Percentiles rank a stretch among this genome's conserved stretches.
Evolutionary conservation across 2,329 filamentous ascomycete genomes (phyloP).

Genomic region (Pseudogymnoascus sp.): DNA sequence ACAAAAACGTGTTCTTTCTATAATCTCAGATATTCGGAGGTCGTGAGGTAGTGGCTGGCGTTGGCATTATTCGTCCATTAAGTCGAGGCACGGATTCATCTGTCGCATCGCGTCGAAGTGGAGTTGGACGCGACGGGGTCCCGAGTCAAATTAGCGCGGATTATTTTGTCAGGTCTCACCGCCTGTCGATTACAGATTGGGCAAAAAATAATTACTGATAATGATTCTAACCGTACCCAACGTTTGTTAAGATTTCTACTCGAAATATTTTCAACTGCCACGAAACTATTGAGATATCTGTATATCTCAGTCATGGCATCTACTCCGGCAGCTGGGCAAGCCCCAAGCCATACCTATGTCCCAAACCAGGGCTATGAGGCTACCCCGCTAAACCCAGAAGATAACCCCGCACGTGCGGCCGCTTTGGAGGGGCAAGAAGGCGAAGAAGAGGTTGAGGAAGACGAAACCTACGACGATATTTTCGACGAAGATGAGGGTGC

Average conservation of each 20-base stretch:
- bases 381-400: conserved; percentile 27
- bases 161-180: conserved; percentile 8
- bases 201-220: conserved; percentile 10
- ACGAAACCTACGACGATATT: conserved; percentile 39
- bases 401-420: conserved; percentile 25
- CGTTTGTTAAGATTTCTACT: neutral
- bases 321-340: conserved; percentile 36
- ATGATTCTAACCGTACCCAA: neutral
- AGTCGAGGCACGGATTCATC: conserved; percentile 7
- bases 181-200: conserved; percentile 10
- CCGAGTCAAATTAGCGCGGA: conserved; percentile 3
- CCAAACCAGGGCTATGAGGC: conserved; percentile 42
- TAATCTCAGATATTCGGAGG: neutral
- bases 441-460: conserved; percentile 28
- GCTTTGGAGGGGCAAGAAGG: conserved; percentile 26
- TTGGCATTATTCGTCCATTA: conserved; percentile 8
- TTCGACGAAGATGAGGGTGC: conserved; percentile 57
- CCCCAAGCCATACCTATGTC: conserved; percentile 41
- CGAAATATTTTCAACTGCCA: neutral
- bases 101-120: conserved; percentile 10
- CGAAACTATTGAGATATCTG: neutral
- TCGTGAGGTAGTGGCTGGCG: neutral
- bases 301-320: conserved; percentile 12
- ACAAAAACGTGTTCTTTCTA: neutral
- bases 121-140: conserved; percentile 9